A percentile compares a stretch with the other conserved stretches of the same genome.
phyloP scores from a whole-genome alignment of 441 rosid species.

The Capsella rubella region DNA sequence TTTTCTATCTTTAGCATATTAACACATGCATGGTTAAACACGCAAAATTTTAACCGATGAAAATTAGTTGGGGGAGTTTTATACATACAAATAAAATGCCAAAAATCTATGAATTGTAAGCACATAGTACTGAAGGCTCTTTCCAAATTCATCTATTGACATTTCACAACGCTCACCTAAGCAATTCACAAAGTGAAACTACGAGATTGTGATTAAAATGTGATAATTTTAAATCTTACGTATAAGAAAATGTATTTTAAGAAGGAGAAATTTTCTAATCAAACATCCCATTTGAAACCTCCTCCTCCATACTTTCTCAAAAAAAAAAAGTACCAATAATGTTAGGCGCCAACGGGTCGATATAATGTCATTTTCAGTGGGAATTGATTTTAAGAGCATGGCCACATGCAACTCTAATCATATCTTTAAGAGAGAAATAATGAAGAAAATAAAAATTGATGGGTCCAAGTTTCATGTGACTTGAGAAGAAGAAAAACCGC shows the following conservation, averaged over 20 bases:
- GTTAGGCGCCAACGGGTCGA: constrained; percentile 31
- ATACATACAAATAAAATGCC: neutral
- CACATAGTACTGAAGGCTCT: neutral
- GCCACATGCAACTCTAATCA: constrained; percentile 39
- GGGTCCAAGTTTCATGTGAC: constrained; percentile 46
- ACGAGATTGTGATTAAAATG: constrained; percentile 3
- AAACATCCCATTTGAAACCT: constrained; percentile 12
- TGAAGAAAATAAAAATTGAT: constrained; percentile 25
- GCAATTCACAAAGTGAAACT: neutral
- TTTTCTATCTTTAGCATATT: neutral
- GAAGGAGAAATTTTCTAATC: neutral
- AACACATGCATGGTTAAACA: neutral
- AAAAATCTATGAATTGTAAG: neutral
- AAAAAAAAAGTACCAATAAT: constrained; percentile 40
- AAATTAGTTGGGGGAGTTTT: neutral
- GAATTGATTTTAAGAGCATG: constrained; percentile 41
- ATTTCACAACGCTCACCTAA: neutral
- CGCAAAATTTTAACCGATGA: neutral
- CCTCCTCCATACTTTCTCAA: neutral
- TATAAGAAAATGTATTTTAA: neutral
- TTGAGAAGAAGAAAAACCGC: constrained; percentile 11
- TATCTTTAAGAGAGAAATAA: constrained; percentile 32
- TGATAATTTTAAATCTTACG: neutral
- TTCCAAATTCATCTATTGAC: neutral
- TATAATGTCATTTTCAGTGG: constrained; percentile 46